These are phyloP conservation scores for Spraguea lophii DNA, from an alignment of 371 early-diverging fungal species.

Conservation along the genomic window DNA sequence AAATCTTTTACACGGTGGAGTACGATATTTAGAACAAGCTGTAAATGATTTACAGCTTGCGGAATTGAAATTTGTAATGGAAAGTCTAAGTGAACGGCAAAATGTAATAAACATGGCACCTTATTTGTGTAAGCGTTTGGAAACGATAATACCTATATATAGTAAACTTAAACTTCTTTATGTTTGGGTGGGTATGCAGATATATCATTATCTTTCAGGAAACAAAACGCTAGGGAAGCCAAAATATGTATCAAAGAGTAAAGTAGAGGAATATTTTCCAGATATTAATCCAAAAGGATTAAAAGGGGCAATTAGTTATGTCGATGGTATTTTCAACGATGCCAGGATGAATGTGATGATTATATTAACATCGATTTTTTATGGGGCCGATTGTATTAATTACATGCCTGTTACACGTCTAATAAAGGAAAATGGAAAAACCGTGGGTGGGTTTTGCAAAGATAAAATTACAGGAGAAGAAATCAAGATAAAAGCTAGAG, in stretches of 20 bases:
- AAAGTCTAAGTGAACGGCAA: conserved; percentile 81
- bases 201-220: conserved; percentile 78
- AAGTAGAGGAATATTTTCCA: conserved; percentile 74
- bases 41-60: conserved; percentile 71
- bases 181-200: conserved; percentile 79
- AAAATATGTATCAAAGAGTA: conserved; percentile 61
- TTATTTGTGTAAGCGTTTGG: conserved; percentile 69
- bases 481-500: conserved; percentile 66
- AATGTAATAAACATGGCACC: conserved; percentile 79
- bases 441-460: conserved; percentile 59
- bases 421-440: conserved; percentile 54
- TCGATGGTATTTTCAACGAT: conserved; percentile 92
- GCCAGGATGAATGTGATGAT: conserved; percentile 85
- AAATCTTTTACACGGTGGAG: conserved; percentile 95
- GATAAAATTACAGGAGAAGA: conserved; percentile 69
- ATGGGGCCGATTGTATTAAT: conserved; percentile 80
- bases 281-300: conserved; percentile 68
- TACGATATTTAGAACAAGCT: conserved; percentile 92
- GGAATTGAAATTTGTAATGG: conserved; percentile 80
- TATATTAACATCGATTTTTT: conserved; percentile 67
- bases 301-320: conserved; percentile 80
- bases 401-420: conserved; percentile 68
- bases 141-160: conserved; percentile 79
- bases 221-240: conserved; percentile 58
- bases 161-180: conserved; percentile 83